phyloP scores from a whole-genome alignment of 176 grass and related monocot species.

The Bromus sterilis region DNA sequence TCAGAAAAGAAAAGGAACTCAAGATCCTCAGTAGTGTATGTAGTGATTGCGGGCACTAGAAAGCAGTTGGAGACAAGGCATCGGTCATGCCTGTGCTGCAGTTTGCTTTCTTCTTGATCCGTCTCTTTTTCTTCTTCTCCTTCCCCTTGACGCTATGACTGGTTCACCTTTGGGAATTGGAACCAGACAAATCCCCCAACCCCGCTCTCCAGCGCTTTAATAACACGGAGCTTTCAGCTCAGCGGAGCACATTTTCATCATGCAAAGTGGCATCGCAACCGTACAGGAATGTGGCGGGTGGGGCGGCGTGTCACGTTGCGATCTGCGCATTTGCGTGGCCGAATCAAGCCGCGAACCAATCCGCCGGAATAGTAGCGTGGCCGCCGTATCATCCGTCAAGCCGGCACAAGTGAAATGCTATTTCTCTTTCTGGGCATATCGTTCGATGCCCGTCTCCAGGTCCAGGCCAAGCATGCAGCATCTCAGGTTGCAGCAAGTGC shows the following conservation, averaged over 20 bases:
- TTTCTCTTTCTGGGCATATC: background rate
- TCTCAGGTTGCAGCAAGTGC: conserved; percentile 14
- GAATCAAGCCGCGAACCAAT: background rate
- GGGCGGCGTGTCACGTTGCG: background rate
- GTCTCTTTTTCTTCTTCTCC: background rate
- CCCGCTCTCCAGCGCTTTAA: background rate
- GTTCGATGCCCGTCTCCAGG: background rate
- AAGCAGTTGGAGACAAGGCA: background rate
- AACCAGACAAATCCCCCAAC: background rate
- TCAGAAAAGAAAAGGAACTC: background rate
- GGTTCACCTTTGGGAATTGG: background rate
- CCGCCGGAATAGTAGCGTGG: background rate
- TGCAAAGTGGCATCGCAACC: too few relatives aligned
- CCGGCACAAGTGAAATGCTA: background rate
- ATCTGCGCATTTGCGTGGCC: conserved; percentile 13
- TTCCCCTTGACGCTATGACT: background rate
- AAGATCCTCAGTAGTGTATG: background rate
- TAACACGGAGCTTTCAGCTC: background rate
- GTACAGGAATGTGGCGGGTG: too few relatives aligned
- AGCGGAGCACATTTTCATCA: background rate
- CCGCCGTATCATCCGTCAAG: background rate
- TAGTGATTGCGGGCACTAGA: background rate
- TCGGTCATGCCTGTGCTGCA: background rate
- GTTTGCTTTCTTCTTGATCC: background rate
- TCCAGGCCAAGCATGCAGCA: background rate